These are phyloP conservation scores for Dactylonectria macrodidyma DNA, from an alignment of 2,329 filamentous ascomycete species.

Conservation along the genomic window DNA sequence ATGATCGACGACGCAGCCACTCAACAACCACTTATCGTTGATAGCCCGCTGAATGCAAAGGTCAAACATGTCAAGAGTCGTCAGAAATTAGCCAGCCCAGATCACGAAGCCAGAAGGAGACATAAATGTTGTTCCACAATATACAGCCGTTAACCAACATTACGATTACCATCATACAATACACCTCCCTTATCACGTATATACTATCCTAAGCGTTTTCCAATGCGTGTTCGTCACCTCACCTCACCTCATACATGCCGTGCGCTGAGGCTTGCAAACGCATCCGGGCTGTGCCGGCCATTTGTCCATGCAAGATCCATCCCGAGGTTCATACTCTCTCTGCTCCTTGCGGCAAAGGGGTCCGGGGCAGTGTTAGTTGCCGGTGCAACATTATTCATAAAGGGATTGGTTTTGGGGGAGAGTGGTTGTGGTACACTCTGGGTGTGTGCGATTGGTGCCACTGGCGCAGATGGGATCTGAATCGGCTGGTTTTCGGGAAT, in stretches of 20 bases:
- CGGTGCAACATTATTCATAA: conserved; percentile 57
- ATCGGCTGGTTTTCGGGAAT: conserved; percentile 50
- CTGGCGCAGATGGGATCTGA: conserved; percentile 44
- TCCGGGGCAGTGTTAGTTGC: conserved; percentile 54
- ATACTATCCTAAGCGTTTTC: conserved; percentile 41
- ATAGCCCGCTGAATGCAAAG: no score
- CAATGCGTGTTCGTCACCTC: conserved; percentile 32
- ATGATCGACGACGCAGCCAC: no score
- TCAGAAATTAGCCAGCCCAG: not conserved
- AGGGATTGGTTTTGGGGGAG: conserved; percentile 71
- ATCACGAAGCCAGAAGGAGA: not conserved
- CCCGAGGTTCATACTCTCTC: conserved; percentile 80
- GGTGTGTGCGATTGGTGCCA: conserved; percentile 39
- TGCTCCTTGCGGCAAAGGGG: conserved; percentile 66
- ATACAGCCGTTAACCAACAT: conserved; percentile 42
- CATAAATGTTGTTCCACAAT: conserved; percentile 8
- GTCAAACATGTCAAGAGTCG: no score
- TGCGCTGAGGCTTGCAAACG: conserved; percentile 82
- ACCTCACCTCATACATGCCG: conserved; percentile 62
- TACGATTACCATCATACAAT: conserved; percentile 50
- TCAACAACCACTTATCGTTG: no score
- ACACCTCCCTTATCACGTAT: conserved; percentile 37
- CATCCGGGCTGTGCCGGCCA: conserved; percentile 84
- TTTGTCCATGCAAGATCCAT: conserved; percentile 76
- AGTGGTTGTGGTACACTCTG: conserved; percentile 53